Conservation (phyloP, 345 rosid genomes). For the Diplotaxis tenuifolia region DNA sequence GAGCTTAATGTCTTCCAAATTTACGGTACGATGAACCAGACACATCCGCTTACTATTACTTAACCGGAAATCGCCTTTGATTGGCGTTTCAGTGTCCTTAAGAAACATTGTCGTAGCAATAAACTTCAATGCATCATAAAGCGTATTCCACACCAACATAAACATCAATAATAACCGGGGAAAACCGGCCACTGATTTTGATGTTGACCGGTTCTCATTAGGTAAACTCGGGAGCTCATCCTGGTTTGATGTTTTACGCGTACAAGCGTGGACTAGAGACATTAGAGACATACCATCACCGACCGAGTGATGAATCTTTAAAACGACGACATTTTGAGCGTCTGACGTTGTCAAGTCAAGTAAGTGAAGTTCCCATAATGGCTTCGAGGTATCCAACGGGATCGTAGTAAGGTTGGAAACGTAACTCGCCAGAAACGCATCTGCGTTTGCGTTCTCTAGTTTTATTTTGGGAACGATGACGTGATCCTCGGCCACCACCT, state of each 20-base stretch:
- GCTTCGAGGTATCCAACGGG: slow-evolving; percentile 59
- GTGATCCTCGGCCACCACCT: slow-evolving; percentile 56
- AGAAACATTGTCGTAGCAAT: slow-evolving; percentile 40
- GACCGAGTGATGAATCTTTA: slow-evolving; percentile 58
- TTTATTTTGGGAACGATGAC: slow-evolving; percentile 48
- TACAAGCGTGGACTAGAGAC: slow-evolving; percentile 55
- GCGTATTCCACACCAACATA: slow-evolving; percentile 48
- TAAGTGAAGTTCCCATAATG: slow-evolving; percentile 80
- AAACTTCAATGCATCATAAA: slow-evolving; percentile 46
- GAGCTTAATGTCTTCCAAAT: neutral
- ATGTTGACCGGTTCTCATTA: slow-evolving; percentile 2
- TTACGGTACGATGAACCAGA: neutral
- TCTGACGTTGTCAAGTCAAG: slow-evolving; percentile 60
- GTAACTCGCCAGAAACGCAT: slow-evolving; percentile 61
- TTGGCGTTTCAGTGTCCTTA: neutral
- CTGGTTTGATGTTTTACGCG: slow-evolving; percentile 55
- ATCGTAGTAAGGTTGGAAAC: slow-evolving; percentile 52
- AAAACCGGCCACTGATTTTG: neutral
- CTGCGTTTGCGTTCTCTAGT: slow-evolving; percentile 45
- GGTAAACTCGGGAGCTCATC: slow-evolving; percentile 63
- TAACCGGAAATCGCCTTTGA: neutral
- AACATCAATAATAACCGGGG: slow-evolving; percentile 40
- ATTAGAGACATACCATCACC: slow-evolving; percentile 66
- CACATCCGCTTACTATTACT: neutral
- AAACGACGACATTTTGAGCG: slow-evolving; percentile 51